Conservation (phyloP, 2,329 filamentous ascomycete genomes). For the Diaporthe batatas region DNA sequence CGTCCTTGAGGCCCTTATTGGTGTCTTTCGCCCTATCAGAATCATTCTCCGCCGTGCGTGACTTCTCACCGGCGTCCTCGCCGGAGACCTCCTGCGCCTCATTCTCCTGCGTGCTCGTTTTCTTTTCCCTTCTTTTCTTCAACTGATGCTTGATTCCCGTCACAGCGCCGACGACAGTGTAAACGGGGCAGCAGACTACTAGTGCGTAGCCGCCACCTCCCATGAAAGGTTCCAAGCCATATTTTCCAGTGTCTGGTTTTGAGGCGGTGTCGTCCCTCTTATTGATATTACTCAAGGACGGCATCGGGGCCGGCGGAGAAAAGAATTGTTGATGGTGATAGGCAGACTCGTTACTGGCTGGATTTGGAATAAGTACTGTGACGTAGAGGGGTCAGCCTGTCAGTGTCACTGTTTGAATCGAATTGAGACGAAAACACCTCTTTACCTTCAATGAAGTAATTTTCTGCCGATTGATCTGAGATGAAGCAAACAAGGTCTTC, state of each 20-base stretch:
- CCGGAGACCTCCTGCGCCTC: neutral
- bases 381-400: neutral
- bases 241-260: conserved; percentile 14
- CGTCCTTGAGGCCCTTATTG: neutral
- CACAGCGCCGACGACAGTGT: neutral
- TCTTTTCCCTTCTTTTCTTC: conserved; percentile 6
- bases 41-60: neutral
- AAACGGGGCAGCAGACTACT: conserved; percentile 15
- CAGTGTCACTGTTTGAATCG: no score
- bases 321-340: neutral
- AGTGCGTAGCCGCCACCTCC: neutral
- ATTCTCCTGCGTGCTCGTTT: neutral
- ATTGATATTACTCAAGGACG: neutral
- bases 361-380: neutral
- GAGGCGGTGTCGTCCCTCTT: conserved; percentile 17
- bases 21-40: neutral
- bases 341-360: neutral
- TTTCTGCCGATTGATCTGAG: neutral
- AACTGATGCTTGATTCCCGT: neutral
- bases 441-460: no score
- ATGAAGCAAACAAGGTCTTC: neutral
- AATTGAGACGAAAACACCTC: neutral
- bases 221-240: conserved; percentile 21
- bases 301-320: neutral
- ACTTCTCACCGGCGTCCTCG: neutral